Conservation (phyloP, 495 filamentous ascomycete species). For the Hyaloscypha finlandica region DNA sequence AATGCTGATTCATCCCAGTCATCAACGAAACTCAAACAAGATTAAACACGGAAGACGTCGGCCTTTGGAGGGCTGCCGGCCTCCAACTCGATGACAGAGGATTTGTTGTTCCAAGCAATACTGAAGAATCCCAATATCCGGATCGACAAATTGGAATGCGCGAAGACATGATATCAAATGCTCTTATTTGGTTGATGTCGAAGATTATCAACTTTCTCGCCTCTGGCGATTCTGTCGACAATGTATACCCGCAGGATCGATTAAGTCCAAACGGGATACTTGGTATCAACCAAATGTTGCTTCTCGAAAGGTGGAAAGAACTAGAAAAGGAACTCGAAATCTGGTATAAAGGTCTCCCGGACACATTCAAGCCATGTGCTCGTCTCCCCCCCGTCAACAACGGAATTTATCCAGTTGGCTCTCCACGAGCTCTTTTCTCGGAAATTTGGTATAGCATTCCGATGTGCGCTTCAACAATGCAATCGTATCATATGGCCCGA, state of each 20-base stretch:
- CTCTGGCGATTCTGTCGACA: constrained; percentile 44
- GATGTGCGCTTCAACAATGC: constrained; percentile 66
- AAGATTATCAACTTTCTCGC: constrained; percentile 65
- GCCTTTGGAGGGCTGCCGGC: constrained; percentile 62
- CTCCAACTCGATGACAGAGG: constrained; percentile 57
- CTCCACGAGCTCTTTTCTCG: constrained; percentile 44
- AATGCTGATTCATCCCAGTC: constrained; percentile 37
- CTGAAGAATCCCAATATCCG: constrained; percentile 43
- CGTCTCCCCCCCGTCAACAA: constrained; percentile 37
- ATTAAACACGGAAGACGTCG: constrained; percentile 60
- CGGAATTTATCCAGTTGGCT: constrained; percentile 29
- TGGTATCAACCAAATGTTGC: constrained; percentile 52
- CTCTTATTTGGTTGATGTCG: constrained; percentile 61
- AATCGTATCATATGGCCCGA: constrained; percentile 65
- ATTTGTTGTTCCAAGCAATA: constrained; percentile 56
- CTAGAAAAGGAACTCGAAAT: constrained; percentile 57
- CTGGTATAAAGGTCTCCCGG: constrained; percentile 60
- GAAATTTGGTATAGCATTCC: constrained; percentile 65
- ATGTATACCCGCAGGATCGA: constrained; percentile 41
- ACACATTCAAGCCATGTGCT: constrained; percentile 57
- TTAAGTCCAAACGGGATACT: constrained; percentile 42
- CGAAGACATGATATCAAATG: constrained; percentile 65
- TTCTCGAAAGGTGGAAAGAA: constrained; percentile 58
- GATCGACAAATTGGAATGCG: constrained; percentile 54
- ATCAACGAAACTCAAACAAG: constrained; percentile 63